These are phyloP conservation scores for Xanthoconium separans DNA, from an alignment of 1,284 basidiomycete species.

Conservation along the genomic window DNA sequence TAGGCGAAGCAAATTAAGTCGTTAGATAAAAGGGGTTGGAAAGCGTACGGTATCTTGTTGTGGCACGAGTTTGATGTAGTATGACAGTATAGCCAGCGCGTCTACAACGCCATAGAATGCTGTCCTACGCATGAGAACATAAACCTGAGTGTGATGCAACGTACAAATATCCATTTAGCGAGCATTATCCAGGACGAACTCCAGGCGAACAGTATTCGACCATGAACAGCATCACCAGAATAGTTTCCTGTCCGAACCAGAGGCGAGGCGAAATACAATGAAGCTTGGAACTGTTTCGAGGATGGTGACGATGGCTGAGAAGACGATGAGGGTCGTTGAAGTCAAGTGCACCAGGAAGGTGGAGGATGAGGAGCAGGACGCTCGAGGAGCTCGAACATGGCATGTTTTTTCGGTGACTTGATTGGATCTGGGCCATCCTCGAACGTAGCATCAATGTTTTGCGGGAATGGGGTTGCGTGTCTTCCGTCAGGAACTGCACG, in stretches of 20 bases:
- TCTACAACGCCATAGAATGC: constrained; percentile 88
- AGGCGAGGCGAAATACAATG: constrained; percentile 65
- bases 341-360: constrained; percentile 67
- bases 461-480: constrained; percentile 30
- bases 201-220: constrained; percentile 74
- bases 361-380: constrained; percentile 64
- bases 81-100: constrained; percentile 79
- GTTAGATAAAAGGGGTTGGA: not conserved
- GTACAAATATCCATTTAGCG: constrained; percentile 63
- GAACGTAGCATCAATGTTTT: constrained; percentile 34
- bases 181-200: constrained; percentile 61
- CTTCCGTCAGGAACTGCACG: constrained; percentile 40
- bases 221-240: constrained; percentile 78
- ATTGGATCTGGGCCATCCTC: constrained; percentile 41
- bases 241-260: constrained; percentile 83
- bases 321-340: constrained; percentile 61
- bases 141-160: constrained; percentile 29
- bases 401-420: constrained; percentile 57
- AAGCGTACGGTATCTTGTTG: constrained; percentile 77
- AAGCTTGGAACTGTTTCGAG: constrained; percentile 84
- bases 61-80: constrained; percentile 82
- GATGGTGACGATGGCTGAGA: constrained; percentile 78
- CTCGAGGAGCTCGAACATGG: constrained; percentile 62
- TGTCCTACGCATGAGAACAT: constrained; percentile 28
- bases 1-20: not conserved